Evolutionary conservation across 495 filamentous ascomycete genomes (phyloP), one percentile per base, ranked within the genome.

Genomic region (Lentithecium fluviatile): DNA sequence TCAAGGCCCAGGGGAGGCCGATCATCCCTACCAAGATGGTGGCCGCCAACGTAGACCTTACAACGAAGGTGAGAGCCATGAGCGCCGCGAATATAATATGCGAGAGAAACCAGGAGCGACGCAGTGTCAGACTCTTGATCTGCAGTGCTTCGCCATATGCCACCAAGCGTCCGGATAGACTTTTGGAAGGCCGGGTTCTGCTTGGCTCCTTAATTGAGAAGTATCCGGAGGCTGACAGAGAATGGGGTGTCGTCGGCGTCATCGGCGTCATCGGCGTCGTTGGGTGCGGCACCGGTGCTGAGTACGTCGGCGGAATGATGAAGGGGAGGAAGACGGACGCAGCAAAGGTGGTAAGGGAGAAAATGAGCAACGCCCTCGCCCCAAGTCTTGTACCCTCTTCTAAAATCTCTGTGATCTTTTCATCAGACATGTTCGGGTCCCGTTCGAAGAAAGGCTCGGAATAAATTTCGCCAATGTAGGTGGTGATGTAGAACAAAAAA

Each of bases 401-500:
- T 83, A 90, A 95, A 0, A 87, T 78, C 45, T 81, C 68, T 63
- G 95, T 84, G 55, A 95, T 80, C 69, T 96, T 83, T 36, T 80
- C 81, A 0, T 83, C 77, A 1, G 87, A 81, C 78, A 96, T 87
- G 68, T 90, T 67, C 2, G 89, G 89, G 65, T 95, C 85, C 49
- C 80, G 75, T 62, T 82, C 80, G 54, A 96, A 87, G 55, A 80
- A 86, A 0, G 90, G 90, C 67, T 95, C 85, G 38, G 87, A 87
- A 68, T 95, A 94, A 52, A 95, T 85, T 71, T 96, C 89, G 52
- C 87, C 91, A 67, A 96, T 86, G 71, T 91, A 96, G 25, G 89
- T 94, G 1, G 89, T 94, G 6, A 90, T 88, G 75, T 96, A 96
- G 74, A 92, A 96, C 0, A 96, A 79, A 76, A 95, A 93, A 17